Evolutionary conservation across 169 alveolate species (phyloP).

Genomic region (Cryptosporidium viatorum): DNA sequence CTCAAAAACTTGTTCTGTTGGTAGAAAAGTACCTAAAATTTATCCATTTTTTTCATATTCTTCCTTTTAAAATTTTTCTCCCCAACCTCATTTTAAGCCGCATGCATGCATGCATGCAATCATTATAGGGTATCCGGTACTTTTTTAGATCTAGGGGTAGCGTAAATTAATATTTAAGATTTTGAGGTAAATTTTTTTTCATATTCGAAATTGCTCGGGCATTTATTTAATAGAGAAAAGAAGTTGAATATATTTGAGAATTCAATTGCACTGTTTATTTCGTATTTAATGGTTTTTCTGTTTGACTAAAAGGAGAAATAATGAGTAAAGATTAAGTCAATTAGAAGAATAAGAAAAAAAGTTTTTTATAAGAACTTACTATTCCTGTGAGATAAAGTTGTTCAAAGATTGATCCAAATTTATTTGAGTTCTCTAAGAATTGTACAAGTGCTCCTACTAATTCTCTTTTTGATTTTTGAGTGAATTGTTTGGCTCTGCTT

Average conservation of each 20-base stretch:
- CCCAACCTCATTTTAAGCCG: not conserved
- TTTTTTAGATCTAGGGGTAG: not conserved
- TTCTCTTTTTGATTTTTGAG: conserved; percentile 17
- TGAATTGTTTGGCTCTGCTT: not conserved
- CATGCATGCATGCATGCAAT: not conserved
- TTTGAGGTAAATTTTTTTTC: not conserved
- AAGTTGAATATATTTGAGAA: conserved; percentile 17
- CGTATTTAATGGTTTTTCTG: conserved; percentile 7
- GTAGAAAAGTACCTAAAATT: not conserved
- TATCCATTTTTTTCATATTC: not conserved
- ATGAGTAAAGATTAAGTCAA: too few relatives aligned
- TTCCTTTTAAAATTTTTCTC: not conserved
- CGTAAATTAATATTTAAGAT: not conserved
- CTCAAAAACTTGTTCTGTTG: conserved; percentile 6
- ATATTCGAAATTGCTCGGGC: not conserved
- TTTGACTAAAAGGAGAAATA: not conserved
- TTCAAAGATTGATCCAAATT: conserved; percentile 22
- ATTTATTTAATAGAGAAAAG: conserved; percentile 23
- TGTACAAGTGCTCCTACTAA: conserved; percentile 36
- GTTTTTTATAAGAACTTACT: not conserved
- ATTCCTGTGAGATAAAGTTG: not conserved
- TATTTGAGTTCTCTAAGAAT: conserved; percentile 26
- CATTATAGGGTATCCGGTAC: not conserved
- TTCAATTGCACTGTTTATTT: conserved; percentile 14
- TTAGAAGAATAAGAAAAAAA: too few relatives aligned